A percentile compares a stretch with the other conserved stretches of the same genome.
phyloP scores from a whole-genome alignment of 148 eudicot genomes.

The Heliamphora exappendiculata region DNA sequence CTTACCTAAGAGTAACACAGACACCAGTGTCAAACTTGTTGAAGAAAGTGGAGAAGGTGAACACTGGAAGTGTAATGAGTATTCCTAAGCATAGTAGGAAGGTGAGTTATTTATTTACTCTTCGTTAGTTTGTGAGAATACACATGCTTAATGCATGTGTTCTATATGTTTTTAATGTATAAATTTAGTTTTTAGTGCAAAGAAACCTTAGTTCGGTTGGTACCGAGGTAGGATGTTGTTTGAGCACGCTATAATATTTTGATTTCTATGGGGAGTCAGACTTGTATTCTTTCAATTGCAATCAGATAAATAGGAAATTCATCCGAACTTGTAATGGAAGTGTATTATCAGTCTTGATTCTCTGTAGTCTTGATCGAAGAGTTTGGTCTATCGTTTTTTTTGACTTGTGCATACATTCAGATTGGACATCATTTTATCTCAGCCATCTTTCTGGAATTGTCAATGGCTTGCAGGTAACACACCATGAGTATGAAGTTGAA shows the following conservation, averaged over 20 bases:
- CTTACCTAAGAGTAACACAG: conserved; percentile 39
- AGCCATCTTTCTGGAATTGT: conserved; percentile 5
- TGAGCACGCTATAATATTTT: not conserved
- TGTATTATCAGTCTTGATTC: not conserved
- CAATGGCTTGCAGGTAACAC: conserved; percentile 61
- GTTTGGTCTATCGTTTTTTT: conserved; percentile 5
- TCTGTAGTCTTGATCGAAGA: not conserved
- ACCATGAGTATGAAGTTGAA: conserved; percentile 91
- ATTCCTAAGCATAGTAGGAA: conserved; percentile 82
- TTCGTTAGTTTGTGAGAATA: conserved; percentile 1
- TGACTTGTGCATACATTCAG: not conserved
- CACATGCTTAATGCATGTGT: not conserved
- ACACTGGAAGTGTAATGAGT: conserved; percentile 47
- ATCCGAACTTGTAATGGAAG: not conserved
- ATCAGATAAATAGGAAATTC: not conserved
- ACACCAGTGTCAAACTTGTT: conserved; percentile 71
- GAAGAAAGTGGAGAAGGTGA: conserved; percentile 61
- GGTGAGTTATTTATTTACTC: conserved; percentile 33
- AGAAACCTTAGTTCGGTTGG: not conserved
- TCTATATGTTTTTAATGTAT: not conserved
- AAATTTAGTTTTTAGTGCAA: not conserved
- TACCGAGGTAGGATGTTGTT: not conserved
- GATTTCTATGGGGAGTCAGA: not conserved
- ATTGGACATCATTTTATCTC: not conserved
- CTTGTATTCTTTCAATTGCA: not conserved